phyloP scores from a whole-genome alignment of 2,329 filamentous ascomycete genomes.

The Reticulascus tulasneorum region DNA sequence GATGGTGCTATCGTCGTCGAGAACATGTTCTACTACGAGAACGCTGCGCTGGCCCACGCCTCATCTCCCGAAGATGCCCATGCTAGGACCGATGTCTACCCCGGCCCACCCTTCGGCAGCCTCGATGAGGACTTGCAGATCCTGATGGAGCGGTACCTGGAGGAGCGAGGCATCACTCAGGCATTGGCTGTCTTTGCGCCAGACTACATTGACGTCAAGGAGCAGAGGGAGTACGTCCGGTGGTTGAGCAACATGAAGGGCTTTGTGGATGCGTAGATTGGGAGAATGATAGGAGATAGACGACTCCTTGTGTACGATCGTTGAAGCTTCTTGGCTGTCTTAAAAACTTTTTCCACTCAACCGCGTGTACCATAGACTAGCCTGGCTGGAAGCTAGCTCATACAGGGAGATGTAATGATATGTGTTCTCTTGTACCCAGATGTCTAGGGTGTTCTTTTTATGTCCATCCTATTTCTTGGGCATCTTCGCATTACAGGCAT shows the following conservation, averaged over 20 bases:
- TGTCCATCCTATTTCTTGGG: no score
- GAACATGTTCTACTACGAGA: conserved; percentile 83
- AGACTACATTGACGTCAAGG: conserved; percentile 97
- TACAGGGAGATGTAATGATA: no score
- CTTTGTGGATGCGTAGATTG: conserved; percentile 68
- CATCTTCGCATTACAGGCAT: no score
- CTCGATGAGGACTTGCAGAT: conserved; percentile 94
- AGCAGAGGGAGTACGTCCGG: conserved; percentile 91
- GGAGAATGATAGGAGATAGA: conserved; percentile 12
- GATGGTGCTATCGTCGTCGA: conserved; percentile 85
- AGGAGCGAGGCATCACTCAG: conserved; percentile 88
- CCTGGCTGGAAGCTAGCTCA: no score
- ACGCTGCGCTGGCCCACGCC: conserved; percentile 72
- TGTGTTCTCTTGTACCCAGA: no score
- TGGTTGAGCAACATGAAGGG: conserved; percentile 87
- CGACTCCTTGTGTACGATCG: conserved; percentile 4
- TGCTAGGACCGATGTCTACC: conserved; percentile 74
- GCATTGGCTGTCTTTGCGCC: conserved; percentile 85
- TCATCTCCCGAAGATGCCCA: conserved; percentile 73
- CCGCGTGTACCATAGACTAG: conserved; percentile 16
- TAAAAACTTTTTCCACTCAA: conserved; percentile 14
- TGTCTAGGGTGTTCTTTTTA: no score
- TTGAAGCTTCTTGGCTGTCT: conserved; percentile 12
- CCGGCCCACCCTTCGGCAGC: conserved; percentile 87
- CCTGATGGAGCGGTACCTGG: conserved; percentile 86